Evolutionary conservation across 176 grass and related monocot genomes (phyloP), one percentile per base, ranked within the genome.

Genomic region (Aegilops umbellulata): DNA sequence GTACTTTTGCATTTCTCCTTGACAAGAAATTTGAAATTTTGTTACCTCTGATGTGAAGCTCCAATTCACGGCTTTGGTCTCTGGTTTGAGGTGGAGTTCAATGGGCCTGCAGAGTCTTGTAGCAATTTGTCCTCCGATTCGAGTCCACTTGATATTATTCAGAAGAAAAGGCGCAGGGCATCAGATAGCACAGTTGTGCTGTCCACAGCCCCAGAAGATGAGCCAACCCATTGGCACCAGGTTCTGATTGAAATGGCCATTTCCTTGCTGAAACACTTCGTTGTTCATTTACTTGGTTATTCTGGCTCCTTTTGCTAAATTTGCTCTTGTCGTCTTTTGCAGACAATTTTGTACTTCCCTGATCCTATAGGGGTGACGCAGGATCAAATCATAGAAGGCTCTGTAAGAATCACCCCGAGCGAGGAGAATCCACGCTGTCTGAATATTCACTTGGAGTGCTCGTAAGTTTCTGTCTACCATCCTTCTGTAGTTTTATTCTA

Each of bases 41-140:
- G 5, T 31, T 78, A 64, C 65, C 51, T 69, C 29, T 51, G 47
- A 74, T 89, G 53, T 89, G 82, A 87, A 97, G 95, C 91, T 70
- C 84, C 95, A 49, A 77, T 95, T 84, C 95, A 97, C 86, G 95
- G 95, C 51, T 95, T 97, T 95, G 95, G 90, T 60, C 90, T 97
- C 82, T 97, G 95, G 95, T 97, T 97, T 67, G 95, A 97, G 79
- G 95, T 97, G 69, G 93, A 97, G 69, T 97, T 97, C 80, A 95
- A 93, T 55, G 91, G 92, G n/a, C 95, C 95, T 34, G 66, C 84
- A 87, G 84, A 76, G 47, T 87, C 78, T 35, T 87, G 46, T 83
- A 58, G 81, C 24, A 82, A 92, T 25, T 49, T 70, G 35, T 53
- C 85, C 71, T 68, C 81, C 8, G 53, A 85, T 51, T 88, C 65